These are phyloP conservation scores for Gremmenia infestans DNA, from an alignment of 2,329 filamentous ascomycete species.

Conservation along the genomic window DNA sequence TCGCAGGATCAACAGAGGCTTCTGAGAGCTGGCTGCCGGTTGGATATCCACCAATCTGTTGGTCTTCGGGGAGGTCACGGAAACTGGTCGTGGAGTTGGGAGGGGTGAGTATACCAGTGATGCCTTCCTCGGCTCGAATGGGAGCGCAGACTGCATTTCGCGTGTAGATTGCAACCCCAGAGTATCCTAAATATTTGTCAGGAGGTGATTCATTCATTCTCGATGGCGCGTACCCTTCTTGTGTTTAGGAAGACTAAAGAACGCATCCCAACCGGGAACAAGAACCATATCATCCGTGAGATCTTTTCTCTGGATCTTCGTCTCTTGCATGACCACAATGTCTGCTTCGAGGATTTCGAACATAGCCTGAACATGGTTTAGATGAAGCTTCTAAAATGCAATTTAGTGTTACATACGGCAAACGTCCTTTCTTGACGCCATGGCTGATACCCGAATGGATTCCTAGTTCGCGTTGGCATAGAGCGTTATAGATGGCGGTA, in stretches of 20 bases:
- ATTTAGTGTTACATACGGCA: slow-evolving; percentile 42
- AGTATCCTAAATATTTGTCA: slow-evolving; percentile 62
- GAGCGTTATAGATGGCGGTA: background rate
- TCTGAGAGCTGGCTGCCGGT: slow-evolving; percentile 59
- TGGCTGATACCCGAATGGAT: slow-evolving; percentile 80
- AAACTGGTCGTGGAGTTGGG: slow-evolving; percentile 68
- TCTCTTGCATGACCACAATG: slow-evolving; percentile 91
- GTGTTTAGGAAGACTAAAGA: slow-evolving; percentile 85
- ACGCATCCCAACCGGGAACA: slow-evolving; percentile 92
- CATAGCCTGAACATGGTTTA: slow-evolving; percentile 59
- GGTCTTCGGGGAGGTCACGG: slow-evolving; percentile 64
- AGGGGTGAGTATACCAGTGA: slow-evolving; percentile 73
- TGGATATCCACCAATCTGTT: slow-evolving; percentile 88
- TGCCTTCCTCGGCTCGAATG: slow-evolving; percentile 88
- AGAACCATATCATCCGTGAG: slow-evolving; percentile 93
- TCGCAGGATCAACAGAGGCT: slow-evolving; percentile 60
- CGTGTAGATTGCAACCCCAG: slow-evolving; percentile 92
- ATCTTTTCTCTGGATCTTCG: slow-evolving; percentile 93
- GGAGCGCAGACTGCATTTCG: slow-evolving; percentile 81
- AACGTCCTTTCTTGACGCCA: slow-evolving; percentile 70
- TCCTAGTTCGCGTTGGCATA: slow-evolving; percentile 42
- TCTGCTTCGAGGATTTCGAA: slow-evolving; percentile 90
- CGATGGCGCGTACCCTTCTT: slow-evolving; percentile 67
- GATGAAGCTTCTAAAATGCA: background rate
- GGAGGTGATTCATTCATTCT: background rate